Conservation (phyloP, 1,284 basidiomycete genomes). For the Microbotryomycetes sp. region DNA sequence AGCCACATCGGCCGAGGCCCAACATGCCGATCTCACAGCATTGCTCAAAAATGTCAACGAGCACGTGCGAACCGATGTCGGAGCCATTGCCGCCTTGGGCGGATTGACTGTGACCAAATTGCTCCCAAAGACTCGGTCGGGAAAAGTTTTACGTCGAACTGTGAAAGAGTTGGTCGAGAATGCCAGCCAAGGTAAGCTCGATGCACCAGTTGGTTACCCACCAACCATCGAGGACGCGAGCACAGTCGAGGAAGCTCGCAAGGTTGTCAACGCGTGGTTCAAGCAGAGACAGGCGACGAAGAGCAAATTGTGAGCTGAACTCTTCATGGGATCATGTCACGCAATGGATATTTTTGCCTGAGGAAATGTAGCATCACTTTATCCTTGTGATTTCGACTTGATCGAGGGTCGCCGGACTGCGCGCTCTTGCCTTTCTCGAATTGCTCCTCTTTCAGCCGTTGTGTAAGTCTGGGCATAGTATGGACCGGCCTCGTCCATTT, state of each 20-base stretch:
- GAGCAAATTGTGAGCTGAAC: conserved; percentile 4
- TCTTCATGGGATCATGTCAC: no score
- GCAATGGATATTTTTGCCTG: no score
- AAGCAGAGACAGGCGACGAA: neutral
- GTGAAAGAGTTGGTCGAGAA: conserved; percentile 14
- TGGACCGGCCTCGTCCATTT: no score
- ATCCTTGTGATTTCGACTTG: no score
- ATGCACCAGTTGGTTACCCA: conserved; percentile 5
- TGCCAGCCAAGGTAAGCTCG: conserved; percentile 4
- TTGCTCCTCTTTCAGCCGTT: no score
- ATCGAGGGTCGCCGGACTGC: no score
- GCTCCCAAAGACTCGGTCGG: conserved; percentile 37
- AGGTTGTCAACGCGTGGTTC: conserved; percentile 6
- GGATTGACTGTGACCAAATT: conserved; percentile 32
- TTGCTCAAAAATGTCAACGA: conserved; percentile 36
- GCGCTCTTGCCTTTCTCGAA: no score
- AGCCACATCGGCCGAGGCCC: conserved; percentile 17
- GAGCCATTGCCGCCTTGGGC: conserved; percentile 35
- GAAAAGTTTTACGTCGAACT: conserved; percentile 33
- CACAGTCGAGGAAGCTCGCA: conserved; percentile 9
- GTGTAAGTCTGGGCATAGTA: no score
- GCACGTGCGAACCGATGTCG: conserved; percentile 36
- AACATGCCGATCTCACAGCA: conserved; percentile 15
- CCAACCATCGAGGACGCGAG: conserved; percentile 17
- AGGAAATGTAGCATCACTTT: no score